phyloP scores from a whole-genome alignment of 768 basidiomycete species.

The Boletus barrowsii region DNA sequence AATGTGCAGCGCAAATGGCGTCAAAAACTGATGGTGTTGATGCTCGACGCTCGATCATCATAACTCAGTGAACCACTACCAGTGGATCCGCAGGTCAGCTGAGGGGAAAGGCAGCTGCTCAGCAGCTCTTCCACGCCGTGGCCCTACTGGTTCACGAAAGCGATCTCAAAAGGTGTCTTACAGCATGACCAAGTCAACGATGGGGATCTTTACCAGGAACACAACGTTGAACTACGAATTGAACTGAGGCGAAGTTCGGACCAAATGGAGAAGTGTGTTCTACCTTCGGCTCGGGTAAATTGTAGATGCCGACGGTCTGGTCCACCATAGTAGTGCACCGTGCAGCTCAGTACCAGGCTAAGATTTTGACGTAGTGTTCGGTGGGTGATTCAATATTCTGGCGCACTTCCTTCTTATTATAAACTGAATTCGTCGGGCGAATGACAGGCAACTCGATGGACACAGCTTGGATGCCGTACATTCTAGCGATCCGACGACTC shows the following conservation, averaged over 20 bases:
- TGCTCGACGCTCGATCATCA: too few species aligned
- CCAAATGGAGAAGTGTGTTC: too few species aligned
- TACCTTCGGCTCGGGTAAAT: too few species aligned
- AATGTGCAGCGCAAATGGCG: too few species aligned
- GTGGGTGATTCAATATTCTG: neutral
- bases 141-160: neutral
- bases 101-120: neutral
- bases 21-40: too few species aligned
- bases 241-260: too few species aligned
- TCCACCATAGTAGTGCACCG: too few species aligned
- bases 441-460: neutral
- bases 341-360: too few species aligned
- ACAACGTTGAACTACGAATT: too few species aligned
- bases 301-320: too few species aligned
- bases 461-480: constrained; percentile 9
- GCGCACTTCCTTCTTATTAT: neutral
- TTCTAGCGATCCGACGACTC: constrained; percentile 2
- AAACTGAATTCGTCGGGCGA: neutral
- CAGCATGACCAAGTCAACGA: neutral
- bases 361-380: too few species aligned
- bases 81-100: neutral
- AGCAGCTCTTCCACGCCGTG: neutral
- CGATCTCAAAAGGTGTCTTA: neutral
- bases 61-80: neutral
- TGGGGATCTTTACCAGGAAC: too few species aligned